These are phyloP conservation scores for Tremellales sp. DNA, from an alignment of 1,284 basidiomycete genomes.

Conservation along the genomic window DNA sequence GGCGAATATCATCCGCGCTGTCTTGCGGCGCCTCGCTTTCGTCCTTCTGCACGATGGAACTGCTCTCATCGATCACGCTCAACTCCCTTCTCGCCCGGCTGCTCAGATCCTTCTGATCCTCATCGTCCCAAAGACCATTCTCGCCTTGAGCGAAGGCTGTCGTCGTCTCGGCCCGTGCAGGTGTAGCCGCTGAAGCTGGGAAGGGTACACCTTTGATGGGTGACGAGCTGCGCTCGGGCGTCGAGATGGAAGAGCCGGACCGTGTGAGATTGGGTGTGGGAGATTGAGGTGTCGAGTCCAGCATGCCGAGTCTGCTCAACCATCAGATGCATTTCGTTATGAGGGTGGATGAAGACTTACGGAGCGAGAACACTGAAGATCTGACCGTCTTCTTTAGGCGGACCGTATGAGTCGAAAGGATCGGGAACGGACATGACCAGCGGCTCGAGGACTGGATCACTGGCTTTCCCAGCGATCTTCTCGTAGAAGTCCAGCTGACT, in stretches of 20 bases:
- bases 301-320: slow-evolving; percentile 22
- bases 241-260: slow-evolving; percentile 16
- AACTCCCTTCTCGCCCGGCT: slow-evolving; percentile 36
- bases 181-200: slow-evolving; percentile 17
- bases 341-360: slow-evolving; percentile 50
- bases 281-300: slow-evolving; percentile 34
- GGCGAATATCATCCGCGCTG: neutral
- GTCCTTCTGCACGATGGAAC: slow-evolving; percentile 2
- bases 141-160: slow-evolving; percentile 24
- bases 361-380: slow-evolving; percentile 89
- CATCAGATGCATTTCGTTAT: neutral
- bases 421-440: slow-evolving; percentile 86
- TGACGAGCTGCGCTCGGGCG: slow-evolving; percentile 14
- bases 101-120: slow-evolving; percentile 8
- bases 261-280: slow-evolving; percentile 35
- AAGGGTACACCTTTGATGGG: slow-evolving; percentile 3
- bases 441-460: slow-evolving; percentile 82
- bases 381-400: slow-evolving; percentile 78
- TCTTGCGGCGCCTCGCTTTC: no score
- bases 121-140: slow-evolving; percentile 23
- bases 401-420: slow-evolving; percentile 87
- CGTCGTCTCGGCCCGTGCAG: slow-evolving; percentile 24
- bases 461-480: slow-evolving; percentile 63
- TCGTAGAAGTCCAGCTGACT: slow-evolving; percentile 49
- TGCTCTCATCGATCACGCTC: slow-evolving; percentile 44